Conservation (phyloP, 441 rosid genomes). For the Erodium texanum region DNA sequence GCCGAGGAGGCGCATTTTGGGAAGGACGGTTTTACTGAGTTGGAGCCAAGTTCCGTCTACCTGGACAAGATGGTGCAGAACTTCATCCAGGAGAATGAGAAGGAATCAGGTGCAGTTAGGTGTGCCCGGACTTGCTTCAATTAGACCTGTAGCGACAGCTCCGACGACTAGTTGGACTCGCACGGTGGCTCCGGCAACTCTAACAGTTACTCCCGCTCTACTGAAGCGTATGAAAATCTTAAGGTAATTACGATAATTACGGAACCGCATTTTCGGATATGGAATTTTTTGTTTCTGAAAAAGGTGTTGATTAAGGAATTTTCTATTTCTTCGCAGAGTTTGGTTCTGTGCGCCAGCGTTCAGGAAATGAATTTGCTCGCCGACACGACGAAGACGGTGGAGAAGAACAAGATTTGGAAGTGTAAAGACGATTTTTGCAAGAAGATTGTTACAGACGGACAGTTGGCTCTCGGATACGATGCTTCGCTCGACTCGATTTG, state of each 20-base stretch:
- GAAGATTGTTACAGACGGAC: slow-evolving; percentile 43
- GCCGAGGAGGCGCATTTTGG: background rate
- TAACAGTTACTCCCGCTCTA: background rate
- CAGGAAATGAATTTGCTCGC: slow-evolving; percentile 52
- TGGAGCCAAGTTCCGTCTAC: background rate
- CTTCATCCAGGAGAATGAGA: background rate
- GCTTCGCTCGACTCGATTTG: no score
- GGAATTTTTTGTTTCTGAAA: no score
- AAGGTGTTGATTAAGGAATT: background rate
- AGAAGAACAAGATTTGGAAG: slow-evolving; percentile 49
- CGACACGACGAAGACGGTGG: slow-evolving; percentile 52
- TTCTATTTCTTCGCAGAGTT: slow-evolving; percentile 29
- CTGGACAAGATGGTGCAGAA: background rate
- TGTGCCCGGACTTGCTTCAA: slow-evolving; percentile 57
- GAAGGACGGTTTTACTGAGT: background rate
- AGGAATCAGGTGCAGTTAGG: slow-evolving; percentile 11
- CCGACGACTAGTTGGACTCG: slow-evolving; percentile 52
- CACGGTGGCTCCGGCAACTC: slow-evolving; percentile 14
- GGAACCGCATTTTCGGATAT: no score
- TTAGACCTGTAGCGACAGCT: slow-evolving; percentile 43
- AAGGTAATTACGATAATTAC: slow-evolving; percentile 58
- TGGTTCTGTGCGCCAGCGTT: slow-evolving; percentile 44
- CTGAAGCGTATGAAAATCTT: slow-evolving; percentile 35
- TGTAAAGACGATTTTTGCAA: slow-evolving; percentile 41
- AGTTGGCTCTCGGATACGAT: slow-evolving; percentile 55